Base-by-base conservation (phyloP, 495 filamentous ascomycete genomes). In the Aspergillus cavernicola region DNA sequence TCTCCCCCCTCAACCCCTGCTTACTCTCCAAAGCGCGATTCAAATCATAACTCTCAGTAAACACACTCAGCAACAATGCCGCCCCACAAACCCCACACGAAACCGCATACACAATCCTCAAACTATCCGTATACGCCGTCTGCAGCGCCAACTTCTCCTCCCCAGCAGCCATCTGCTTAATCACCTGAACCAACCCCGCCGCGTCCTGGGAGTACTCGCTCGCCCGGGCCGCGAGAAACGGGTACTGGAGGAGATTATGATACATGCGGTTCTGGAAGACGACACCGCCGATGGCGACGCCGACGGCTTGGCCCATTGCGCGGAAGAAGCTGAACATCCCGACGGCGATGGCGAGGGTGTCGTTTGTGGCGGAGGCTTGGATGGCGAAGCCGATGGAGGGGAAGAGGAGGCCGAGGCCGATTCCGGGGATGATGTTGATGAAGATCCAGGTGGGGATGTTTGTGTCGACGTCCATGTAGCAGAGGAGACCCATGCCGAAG, bases 251-350 rank as follows among this genome's bases (percentile, higher is more conserved):
- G 0, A 87, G 50, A 29, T 80, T 79, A 1, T 49, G 42, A 18
- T 69, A 67, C 69, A 87, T 78, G 28, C 69, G 71, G 31, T 85
- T 85, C 62, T 85, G 80, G 66, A 87, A 88, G 10, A 81, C 67
- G 3, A 76, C 76, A n/a, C 80, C 78, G 4, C 80, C 80, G 23
- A 83, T 66, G 2, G 80, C 80, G 13, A 83, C 73, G 4, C 81
- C 80, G 15, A 84, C 53, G 0, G 72, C 70, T 36, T 82, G 78
- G 24, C 81, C 81, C 26, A 80, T 58, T 2, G 74, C 70, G 19
- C 81, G 78, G 60, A 81, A 72, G 66, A 84, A 83, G 20, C 69
- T 72, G 56, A 78, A 77, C 68, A 81, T 78, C 12, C 68, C 75
- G 0, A 77, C 72, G 0, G 78, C 79, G 42, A 77, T 71, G 0